These are phyloP conservation scores for Cystofilobasidium macerans DNA, from an alignment of 768 basidiomycete species.

Conservation along the genomic window DNA sequence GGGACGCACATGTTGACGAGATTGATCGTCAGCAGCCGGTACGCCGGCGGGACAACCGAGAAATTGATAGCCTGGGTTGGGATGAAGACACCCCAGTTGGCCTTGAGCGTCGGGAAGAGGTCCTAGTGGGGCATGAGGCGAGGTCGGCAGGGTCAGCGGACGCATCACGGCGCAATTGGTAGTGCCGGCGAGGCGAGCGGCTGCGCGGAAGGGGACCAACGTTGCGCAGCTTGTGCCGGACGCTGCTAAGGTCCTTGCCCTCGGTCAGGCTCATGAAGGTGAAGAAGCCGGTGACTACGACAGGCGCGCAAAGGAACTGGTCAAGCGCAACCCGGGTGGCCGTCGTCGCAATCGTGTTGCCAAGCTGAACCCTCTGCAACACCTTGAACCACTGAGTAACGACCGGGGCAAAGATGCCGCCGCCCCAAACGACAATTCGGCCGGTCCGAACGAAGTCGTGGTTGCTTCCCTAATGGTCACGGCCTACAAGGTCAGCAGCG, in stretches of 20 bases:
- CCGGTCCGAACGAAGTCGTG: slow-evolving; percentile 24
- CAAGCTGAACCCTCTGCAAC: slow-evolving; percentile 9
- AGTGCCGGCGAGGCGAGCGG: neutral
- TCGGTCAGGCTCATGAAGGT: slow-evolving; percentile 18
- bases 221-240: slow-evolving; percentile 19
- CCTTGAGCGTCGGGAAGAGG: slow-evolving; percentile 20
- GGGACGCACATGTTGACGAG: slow-evolving; percentile 1
- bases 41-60: slow-evolving; percentile 14
- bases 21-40: slow-evolving; percentile 25
- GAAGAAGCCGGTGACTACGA: slow-evolving; percentile 1
- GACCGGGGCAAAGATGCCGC: slow-evolving; percentile 4
- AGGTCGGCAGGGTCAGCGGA: too few relatives aligned
- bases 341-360: slow-evolving; percentile 14
- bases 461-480: slow-evolving; percentile 4
- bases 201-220: neutral
- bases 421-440: slow-evolving; percentile 26
- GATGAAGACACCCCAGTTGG: slow-evolving; percentile 27
- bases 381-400: slow-evolving; percentile 22
- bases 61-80: slow-evolving; percentile 25
- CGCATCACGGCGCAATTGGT: too few relatives aligned
- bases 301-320: slow-evolving; percentile 20
- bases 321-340: slow-evolving; percentile 23
- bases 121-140: too few relatives aligned
- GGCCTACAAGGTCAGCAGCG: too few relatives aligned
- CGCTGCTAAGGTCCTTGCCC: slow-evolving; percentile 13